A percentile compares a stretch with the other conserved stretches of the same genome.
Evolutionary conservation across 2,329 filamentous ascomycete genomes (phyloP).

Genomic region (Monosporascus ibericus): DNA sequence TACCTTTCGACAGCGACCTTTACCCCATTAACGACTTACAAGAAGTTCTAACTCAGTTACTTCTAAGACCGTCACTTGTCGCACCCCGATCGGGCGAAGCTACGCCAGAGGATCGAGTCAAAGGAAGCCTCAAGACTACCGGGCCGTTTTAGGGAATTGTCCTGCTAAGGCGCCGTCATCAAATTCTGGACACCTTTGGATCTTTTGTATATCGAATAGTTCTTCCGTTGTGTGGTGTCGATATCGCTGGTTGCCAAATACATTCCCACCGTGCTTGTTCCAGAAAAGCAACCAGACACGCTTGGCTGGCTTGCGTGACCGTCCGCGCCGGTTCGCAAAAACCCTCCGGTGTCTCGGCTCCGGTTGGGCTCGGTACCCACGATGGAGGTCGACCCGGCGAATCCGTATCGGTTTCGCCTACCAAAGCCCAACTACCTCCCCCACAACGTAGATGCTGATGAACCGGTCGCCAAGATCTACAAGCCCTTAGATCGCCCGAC

Average conservation of each 20-base stretch:
- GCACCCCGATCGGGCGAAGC: too few relatives aligned
- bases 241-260: too few relatives aligned
- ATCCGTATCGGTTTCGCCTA: slow-evolving; percentile 43
- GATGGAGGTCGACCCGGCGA: slow-evolving; percentile 35
- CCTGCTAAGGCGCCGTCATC: too few relatives aligned
- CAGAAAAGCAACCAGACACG: not conserved
- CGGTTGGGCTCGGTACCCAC: slow-evolving; percentile 7
- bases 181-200: too few relatives aligned
- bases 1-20: not conserved
- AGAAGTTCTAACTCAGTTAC: not conserved
- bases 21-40: not conserved
- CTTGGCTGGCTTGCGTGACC: not conserved
- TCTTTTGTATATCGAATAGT: too few relatives aligned
- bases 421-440: slow-evolving; percentile 57
- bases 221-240: too few relatives aligned
- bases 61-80: not conserved
- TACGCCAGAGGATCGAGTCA: too few relatives aligned
- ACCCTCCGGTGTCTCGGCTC: not conserved
- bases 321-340: not conserved
- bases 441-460: slow-evolving; percentile 45
- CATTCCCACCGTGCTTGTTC: too few relatives aligned
- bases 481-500: slow-evolving; percentile 43
- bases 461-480: slow-evolving; percentile 44
- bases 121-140: too few relatives aligned
- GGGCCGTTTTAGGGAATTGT: too few relatives aligned